These are phyloP conservation scores for Serendipita sp. DNA, from an alignment of 768 basidiomycete species.

Conservation along the genomic window DNA sequence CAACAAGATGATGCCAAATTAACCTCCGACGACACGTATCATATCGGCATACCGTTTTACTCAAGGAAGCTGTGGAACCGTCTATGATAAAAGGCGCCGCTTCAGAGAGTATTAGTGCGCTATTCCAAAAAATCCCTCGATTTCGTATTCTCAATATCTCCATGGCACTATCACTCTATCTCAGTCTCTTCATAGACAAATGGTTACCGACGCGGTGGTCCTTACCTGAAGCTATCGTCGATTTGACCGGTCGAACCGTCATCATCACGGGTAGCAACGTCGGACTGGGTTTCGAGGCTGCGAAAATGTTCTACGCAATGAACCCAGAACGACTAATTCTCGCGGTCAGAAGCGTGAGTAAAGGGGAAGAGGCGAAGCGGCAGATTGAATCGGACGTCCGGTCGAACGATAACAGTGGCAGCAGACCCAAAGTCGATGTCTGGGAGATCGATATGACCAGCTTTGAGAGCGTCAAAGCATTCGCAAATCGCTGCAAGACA, in stretches of 20 bases:
- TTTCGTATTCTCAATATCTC: background rate
- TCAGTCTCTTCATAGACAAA: background rate
- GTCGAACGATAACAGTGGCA: background rate
- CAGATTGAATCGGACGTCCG: background rate
- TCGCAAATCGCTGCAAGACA: conserved; percentile 7
- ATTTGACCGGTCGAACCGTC: conserved; percentile 6
- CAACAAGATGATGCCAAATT: too few relatives aligned
- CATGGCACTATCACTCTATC: background rate
- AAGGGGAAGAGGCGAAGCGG: conserved; percentile 14
- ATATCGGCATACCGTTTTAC: too few relatives aligned
- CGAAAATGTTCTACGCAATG: conserved; percentile 20
- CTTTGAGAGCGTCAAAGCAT: conserved; percentile 6
- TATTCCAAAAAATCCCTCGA: too few relatives aligned
- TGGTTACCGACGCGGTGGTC: background rate
- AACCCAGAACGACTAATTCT: conserved; percentile 20
- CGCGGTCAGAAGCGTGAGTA: conserved; percentile 20
- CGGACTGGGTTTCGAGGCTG: conserved; percentile 11
- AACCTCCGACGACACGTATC: too few relatives aligned
- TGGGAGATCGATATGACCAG: conserved; percentile 8
- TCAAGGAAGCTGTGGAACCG: too few relatives aligned
- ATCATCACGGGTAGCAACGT: conserved; percentile 11
- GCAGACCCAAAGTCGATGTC: conserved; percentile 1
- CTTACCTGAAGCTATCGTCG: background rate
- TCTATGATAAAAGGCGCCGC: too few relatives aligned
- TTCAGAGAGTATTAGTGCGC: too few relatives aligned